These are phyloP conservation scores for Candida vartiovaarae DNA, from an alignment of 805 yeast species.

Conservation along the genomic window DNA sequence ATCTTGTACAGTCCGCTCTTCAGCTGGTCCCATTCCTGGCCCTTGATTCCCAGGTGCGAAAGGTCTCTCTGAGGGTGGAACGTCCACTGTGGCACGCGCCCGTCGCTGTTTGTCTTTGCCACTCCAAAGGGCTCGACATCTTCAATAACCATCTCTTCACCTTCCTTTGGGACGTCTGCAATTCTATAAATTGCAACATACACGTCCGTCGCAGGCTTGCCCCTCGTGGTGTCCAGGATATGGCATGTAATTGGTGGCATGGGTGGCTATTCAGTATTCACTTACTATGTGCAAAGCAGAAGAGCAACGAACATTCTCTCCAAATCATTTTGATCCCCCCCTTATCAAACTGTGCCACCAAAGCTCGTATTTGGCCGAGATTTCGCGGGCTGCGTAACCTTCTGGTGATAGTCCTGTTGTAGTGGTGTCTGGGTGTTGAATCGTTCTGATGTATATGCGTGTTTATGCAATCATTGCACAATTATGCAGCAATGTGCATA, in stretches of 20 bases:
- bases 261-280: not conserved
- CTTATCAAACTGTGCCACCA: too few relatives aligned
- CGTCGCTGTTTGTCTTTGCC: conserved; percentile 71
- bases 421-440: too few relatives aligned
- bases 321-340: too few relatives aligned
- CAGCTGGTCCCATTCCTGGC: conserved; percentile 37
- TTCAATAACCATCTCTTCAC: conserved; percentile 24
- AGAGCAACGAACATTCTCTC: not conserved
- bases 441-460: too few relatives aligned
- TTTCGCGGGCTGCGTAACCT: too few relatives aligned
- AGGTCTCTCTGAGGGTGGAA: conserved; percentile 32
- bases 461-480: too few relatives aligned
- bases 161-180: conserved; percentile 11
- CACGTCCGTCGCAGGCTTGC: conserved; percentile 79
- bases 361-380: too few relatives aligned
- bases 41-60: conserved; percentile 26
- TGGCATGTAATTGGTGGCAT: conserved; percentile 80
- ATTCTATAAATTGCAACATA: conserved; percentile 48
- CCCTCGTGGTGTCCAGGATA: conserved; percentile 75
- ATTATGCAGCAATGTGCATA: too few relatives aligned
- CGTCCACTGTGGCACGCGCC: conserved; percentile 69
- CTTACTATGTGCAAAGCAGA: not conserved
- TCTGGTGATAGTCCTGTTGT: too few relatives aligned
- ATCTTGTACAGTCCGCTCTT: conserved; percentile 66
- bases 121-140: conserved; percentile 47